A percentile compares a stretch with the other conserved stretches of the same genome.
These are phyloP conservation scores for Malassezia globosa DNA, from an alignment of 1,284 basidiomycete species.

Conservation along the genomic window DNA sequence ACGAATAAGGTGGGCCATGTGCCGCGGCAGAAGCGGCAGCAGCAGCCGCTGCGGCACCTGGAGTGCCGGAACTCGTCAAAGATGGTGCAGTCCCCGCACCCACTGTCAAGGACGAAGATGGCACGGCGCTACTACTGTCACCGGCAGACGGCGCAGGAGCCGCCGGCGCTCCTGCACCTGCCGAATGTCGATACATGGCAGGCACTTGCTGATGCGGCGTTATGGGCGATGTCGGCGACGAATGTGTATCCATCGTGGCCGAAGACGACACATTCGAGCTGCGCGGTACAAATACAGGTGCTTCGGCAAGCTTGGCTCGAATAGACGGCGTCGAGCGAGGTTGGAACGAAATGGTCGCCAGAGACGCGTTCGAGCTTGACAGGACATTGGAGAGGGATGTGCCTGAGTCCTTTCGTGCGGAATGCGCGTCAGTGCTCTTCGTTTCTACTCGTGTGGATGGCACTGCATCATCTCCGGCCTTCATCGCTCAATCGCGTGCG, in stretches of 20 bases:
- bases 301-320: constrained; percentile 10
- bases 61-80: no score
- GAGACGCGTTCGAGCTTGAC: constrained; percentile 12
- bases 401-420: constrained; percentile 8
- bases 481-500: no score
- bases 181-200: no score
- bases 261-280: not conserved
- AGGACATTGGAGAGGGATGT: constrained; percentile 17
- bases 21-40: not conserved
- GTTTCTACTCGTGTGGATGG: no score
- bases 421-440: not conserved
- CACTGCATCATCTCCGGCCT: no score
- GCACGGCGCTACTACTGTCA: not conserved
- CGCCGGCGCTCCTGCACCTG: not conserved
- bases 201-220: not conserved
- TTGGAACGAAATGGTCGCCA: constrained; percentile 17
- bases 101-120: not conserved
- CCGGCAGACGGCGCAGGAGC: not conserved
- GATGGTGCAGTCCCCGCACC: not conserved
- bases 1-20: not conserved
- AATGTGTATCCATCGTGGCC: no score
- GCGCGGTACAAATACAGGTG: constrained; percentile 18
- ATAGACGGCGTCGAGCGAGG: constrained; percentile 13
- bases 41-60: not conserved
- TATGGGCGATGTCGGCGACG: not conserved